These are phyloP conservation scores for Rhodotorula sp. DNA, from an alignment of 1,284 basidiomycete genomes.

Conservation along the genomic window DNA sequence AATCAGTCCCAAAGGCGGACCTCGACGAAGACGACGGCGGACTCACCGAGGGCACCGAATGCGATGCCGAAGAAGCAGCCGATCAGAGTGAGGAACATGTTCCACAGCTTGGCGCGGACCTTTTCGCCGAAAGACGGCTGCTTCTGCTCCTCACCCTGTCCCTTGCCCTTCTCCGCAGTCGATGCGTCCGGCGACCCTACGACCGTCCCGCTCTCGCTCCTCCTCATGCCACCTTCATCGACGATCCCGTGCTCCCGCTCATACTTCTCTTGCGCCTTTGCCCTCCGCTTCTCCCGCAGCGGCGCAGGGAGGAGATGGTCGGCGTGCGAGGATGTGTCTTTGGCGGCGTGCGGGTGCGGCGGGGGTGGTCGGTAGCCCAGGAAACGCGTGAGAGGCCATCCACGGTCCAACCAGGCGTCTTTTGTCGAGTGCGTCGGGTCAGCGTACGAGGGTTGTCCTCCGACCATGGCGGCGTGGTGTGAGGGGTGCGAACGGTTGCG, in stretches of 20 bases:
- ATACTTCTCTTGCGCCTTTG: neutral
- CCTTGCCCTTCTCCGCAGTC: neutral
- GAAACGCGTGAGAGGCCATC: conserved; percentile 30
- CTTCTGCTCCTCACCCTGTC: neutral
- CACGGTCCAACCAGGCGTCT: conserved; percentile 17
- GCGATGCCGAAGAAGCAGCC: conserved; percentile 19
- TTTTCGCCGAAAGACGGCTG: neutral
- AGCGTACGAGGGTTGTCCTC: neutral
- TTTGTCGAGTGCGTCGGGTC: neutral
- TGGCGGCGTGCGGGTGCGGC: neutral
- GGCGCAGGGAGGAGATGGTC: conserved; percentile 12
- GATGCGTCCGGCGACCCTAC: neutral
- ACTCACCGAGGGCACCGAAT: conserved; percentile 16
- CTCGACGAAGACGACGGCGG: neutral
- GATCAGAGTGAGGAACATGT: conserved; percentile 20
- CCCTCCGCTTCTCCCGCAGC: conserved; percentile 2
- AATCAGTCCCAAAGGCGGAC: no score
- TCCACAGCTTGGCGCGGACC: conserved; percentile 7
- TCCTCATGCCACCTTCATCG: neutral
- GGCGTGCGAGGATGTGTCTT: no score
- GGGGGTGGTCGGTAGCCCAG: conserved; percentile 22
- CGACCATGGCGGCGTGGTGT: neutral
- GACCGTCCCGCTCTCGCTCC: neutral
- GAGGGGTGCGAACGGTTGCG: no score
- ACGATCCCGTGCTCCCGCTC: neutral